Base-by-base conservation (phyloP, 2,329 filamentous ascomycete genomes). In the Paracorniculantispora psalliotae region DNA sequence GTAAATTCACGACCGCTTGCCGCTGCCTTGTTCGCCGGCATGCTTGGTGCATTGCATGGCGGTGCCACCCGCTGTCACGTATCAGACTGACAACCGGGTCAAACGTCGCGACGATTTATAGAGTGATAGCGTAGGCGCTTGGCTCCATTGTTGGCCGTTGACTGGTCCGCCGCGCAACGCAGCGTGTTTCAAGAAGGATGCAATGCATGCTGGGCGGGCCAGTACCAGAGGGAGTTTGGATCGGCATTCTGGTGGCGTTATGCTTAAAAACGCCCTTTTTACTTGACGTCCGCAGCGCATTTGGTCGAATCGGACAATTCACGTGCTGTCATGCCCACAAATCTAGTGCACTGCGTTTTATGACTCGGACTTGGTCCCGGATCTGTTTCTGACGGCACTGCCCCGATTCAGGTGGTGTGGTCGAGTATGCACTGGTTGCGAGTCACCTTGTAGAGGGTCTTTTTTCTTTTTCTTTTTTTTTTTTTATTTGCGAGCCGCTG, bases 331-430 rank as follows among this genome's bases (percentile, higher is more conserved):
- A n/a, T n/a, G n/a, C n/a, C n/a, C n/a, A n/a, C n/a, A n/a, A 44
- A 39, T 33, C 19, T 19, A 28, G 37, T 2, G 12, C 19, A 10
- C 15, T 25, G n/a, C 21, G 4, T 7, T 23, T 44, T 23, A 3
- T 10, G 6, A 52, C 10, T 9, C 3, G 10, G 23, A 12, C 23
- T 28, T 52, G 17, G 15, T 15, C 9, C 7, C 46, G 37, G 33
- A 5, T 12, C 2, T 39, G 49, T 52, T 52, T n/a, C 28, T 26
- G 33, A 2, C n/a, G 30, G 51, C 39, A 33, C 39, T 12, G 51
- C 51, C 51, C n/a, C 28, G 52, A 55, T 55, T n/a, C 41, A 37
- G 19, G 39, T 33, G n/a, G n/a, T n/a, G n/a, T n/a, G n/a, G n/a
- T n/a, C n/a, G n/a, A n/a, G n/a, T n/a, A n/a, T n/a, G n/a, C n/a